Base-by-base conservation (phyloP, 1,139 yeast genomes). In the Candida sojae region DNA sequence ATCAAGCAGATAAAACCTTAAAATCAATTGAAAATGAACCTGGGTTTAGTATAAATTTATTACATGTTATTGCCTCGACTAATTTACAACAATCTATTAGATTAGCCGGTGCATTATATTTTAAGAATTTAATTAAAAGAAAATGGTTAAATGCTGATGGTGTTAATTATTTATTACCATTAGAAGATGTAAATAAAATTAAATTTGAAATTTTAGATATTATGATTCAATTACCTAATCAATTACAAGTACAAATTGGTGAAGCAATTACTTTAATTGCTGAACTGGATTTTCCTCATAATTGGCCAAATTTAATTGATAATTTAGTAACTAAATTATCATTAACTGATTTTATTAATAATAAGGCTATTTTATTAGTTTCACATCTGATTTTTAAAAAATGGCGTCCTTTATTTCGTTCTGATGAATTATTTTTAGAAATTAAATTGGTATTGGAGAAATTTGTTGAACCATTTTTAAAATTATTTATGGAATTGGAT, bases 321-420 rank as follows among this genome's bases (percentile, higher is more conserved):
- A 86, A 84, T 50, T 75, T 95, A 53, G 89, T 91, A 0, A 62
- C 75, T 1, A 84, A 84, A 60, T 74, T 95, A 42, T 72, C 80
- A 6, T 69, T 76, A 7, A 80, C 77, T 13, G 92, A 91, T 62
- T 84, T 89, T 73, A 76, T 79, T 13, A 80, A 83, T 48, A 91
- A 91, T 64, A 88, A 86, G 58, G 96, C 97, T 46, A 93, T 95
- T 6, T 72, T 95, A 53, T 79, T 85, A 13, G 98, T 95, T 17
- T 96, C 97, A 7, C 99, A 95, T 66, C 88, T 97, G 0, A 92
- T 95, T 53, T 95, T 93, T 71, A 90, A 88, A 64, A 84, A 96
- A 68, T 95, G 99, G 99, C 80, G 99, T 62, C 96, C 98, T 1
- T 75, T 93, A 48, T 90, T 90, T 63, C 79, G 97, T 59, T 87